phyloP scores from a whole-genome alignment of 2,329 filamentous ascomycete species.

The Neurospora sp. region DNA sequence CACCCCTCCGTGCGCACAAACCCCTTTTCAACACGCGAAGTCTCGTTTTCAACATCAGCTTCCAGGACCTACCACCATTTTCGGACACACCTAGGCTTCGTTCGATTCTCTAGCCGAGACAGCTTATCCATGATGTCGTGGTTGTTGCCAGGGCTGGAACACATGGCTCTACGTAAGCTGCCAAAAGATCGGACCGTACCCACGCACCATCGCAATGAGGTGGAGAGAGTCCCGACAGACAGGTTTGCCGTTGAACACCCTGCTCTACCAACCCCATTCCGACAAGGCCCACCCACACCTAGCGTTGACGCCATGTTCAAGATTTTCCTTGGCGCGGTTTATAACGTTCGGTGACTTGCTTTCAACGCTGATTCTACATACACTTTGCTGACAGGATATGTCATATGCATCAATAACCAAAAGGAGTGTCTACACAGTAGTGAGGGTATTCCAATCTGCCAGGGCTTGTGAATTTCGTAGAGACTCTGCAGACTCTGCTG shows the following conservation, averaged over 20 bases:
- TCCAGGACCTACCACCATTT: not conserved
- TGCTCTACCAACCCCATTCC: not conserved
- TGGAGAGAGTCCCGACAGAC: not conserved
- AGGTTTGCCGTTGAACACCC: not conserved
- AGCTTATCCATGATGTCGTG: not conserved
- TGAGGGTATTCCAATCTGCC: not conserved
- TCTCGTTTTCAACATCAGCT: not conserved
- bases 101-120: not conserved
- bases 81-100: not conserved
- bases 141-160: not conserved
- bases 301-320: not conserved
- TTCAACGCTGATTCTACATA: not conserved
- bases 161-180: not conserved
- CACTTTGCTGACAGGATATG: not conserved
- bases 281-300: not conserved
- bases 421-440: not conserved
- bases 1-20: not conserved
- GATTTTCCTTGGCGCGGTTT: not conserved
- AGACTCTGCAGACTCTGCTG: not conserved
- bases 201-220: not conserved
- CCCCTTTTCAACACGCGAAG: not conserved
- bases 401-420: not conserved
- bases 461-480: not conserved
- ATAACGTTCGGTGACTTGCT: not conserved
- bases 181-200: not conserved